Percentiles rank a stretch among this genome's conserved stretches.
These are phyloP conservation scores for Penicillium flavigenum DNA, from an alignment of 495 filamentous ascomycete species.

Conservation along the genomic window DNA sequence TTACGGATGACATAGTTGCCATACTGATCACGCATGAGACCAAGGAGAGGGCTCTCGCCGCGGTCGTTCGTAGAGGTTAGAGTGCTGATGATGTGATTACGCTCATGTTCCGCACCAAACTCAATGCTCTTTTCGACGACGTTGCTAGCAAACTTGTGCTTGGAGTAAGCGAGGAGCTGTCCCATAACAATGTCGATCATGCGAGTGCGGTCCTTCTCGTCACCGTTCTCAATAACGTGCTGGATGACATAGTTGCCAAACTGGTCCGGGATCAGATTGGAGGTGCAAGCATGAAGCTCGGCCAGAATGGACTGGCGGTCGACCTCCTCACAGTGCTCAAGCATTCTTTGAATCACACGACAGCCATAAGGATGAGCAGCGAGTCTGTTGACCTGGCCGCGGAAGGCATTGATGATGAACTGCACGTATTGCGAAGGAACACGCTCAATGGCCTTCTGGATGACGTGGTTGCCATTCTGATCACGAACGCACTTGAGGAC, in stretches of 20 bases:
- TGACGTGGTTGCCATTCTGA: slow-evolving; percentile 94
- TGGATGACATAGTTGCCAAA: slow-evolving; percentile 98
- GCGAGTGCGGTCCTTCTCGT: slow-evolving; percentile 67
- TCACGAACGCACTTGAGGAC: slow-evolving; percentile 81
- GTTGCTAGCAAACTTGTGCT: slow-evolving; percentile 96
- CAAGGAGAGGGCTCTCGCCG: slow-evolving; percentile 65
- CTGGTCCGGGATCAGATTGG: slow-evolving; percentile 77
- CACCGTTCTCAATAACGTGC: slow-evolving; percentile 84
- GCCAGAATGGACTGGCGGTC: slow-evolving; percentile 69
- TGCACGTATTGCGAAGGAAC: slow-evolving; percentile 78
- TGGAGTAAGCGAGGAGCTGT: slow-evolving; percentile 73
- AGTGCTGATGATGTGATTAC: slow-evolving; percentile 65
- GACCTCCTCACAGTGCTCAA: slow-evolving; percentile 76
- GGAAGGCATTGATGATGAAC: slow-evolving; percentile 86
- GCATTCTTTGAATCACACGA: slow-evolving; percentile 88
- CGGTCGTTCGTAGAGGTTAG: slow-evolving; percentile 60
- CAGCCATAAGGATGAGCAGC: slow-evolving; percentile 86
- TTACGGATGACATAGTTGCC: slow-evolving; percentile 97
- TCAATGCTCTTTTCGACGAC: slow-evolving; percentile 95
- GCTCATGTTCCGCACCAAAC: slow-evolving; percentile 67
- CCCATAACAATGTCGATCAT: slow-evolving; percentile 73
- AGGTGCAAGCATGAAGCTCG: slow-evolving; percentile 74
- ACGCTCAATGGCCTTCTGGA: slow-evolving; percentile 91
- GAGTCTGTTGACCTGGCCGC: slow-evolving; percentile 72
- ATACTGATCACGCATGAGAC: slow-evolving; percentile 85